Base-by-base conservation (phyloP, 2,329 filamentous ascomycete species). In the Fonsecaea pedrosoi region DNA sequence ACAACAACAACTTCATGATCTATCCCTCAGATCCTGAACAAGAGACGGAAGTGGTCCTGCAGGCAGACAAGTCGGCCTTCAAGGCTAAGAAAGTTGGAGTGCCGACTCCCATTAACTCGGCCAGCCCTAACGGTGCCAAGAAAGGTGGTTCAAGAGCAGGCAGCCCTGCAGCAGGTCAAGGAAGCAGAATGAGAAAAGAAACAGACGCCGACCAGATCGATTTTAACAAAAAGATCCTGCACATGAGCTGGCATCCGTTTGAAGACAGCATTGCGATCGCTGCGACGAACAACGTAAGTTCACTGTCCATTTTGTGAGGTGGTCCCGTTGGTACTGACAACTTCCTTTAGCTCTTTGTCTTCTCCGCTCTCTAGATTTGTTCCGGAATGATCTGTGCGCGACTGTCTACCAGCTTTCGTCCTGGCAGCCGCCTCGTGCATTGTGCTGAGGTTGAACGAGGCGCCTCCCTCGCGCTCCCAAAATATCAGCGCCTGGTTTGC, bases 1-100 rank as follows among this genome's bases (percentile, higher is more conserved):
- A 99, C 85, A 99, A 99, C 86, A 99, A 99, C 84, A 99, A 99
- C 83, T 98, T 99, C 85, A 99, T 99, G 95, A 99, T 99, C 77
- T 99, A 98, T 79, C 95, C 95, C 4, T 95, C 94, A 32, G 94
- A 98, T 75, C 92, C 94, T 6, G 92, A 94, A 72, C 96, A 96
- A 82, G 95, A 99, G 78, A 94, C 94, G 2, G 95, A 99, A 80
- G 94, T 99, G 56, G 95, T 99, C 55, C 84, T 99, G 65, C 95
- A 99, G 80, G 95, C 95, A 45, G 95, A 99, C 79, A 99, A 99
- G 84, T 97, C 93, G 64, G 95, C 95, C 10, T 99, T 99, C 88
- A 99, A 99, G 83, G 95, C 95, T 40, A 99, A 99, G 89, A 99
- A 98, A 85, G 94, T 99, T 71, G 95, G 95, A 69, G 92, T 99